Conservation (phyloP, 2,329 filamentous ascomycete genomes). For the Stagonosporopsis rhizophila region DNA sequence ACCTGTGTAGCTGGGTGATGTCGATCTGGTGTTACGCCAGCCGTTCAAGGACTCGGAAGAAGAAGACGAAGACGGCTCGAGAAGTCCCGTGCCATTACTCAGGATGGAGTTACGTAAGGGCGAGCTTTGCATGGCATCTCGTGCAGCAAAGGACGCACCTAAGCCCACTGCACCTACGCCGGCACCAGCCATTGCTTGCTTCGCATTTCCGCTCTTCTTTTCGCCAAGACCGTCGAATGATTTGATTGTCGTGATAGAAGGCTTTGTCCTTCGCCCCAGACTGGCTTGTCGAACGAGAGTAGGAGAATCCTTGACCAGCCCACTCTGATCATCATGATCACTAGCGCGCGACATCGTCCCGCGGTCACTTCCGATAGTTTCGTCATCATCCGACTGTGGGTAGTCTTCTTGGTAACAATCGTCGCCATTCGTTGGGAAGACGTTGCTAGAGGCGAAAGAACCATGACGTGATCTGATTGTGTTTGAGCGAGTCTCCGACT, state of each 20-base stretch:
- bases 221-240: conserved; percentile 49
- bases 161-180: conserved; percentile 30
- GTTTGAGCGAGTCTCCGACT: conserved; percentile 55
- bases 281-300: conserved; percentile 54
- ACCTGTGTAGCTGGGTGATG: conserved; percentile 28
- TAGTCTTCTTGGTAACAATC: conserved; percentile 50
- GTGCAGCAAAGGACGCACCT: conserved; percentile 6
- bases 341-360: conserved; percentile 37
- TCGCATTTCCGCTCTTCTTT: conserved; percentile 27
- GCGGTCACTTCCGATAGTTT: conserved; percentile 44
- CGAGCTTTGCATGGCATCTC: conserved; percentile 31
- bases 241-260: conserved; percentile 57
- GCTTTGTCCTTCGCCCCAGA: conserved; percentile 56
- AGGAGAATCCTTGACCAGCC: conserved; percentile 46
- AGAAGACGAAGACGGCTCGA: conserved; percentile 43
- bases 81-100: conserved; percentile 43
- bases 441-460: conserved; percentile 59
- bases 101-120: conserved; percentile 34
- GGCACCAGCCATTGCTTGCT: conserved; percentile 22
- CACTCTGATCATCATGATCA: conserved; percentile 47
- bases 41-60: conserved; percentile 46
- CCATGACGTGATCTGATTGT: conserved; percentile 50
- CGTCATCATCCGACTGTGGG: conserved; percentile 48
- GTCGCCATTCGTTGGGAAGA: conserved; percentile 53
- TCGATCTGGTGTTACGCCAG: conserved; percentile 28